Evolutionary conservation across 2,329 filamentous ascomycete species (phyloP).

Genomic region (Falciphora oryzae): DNA sequence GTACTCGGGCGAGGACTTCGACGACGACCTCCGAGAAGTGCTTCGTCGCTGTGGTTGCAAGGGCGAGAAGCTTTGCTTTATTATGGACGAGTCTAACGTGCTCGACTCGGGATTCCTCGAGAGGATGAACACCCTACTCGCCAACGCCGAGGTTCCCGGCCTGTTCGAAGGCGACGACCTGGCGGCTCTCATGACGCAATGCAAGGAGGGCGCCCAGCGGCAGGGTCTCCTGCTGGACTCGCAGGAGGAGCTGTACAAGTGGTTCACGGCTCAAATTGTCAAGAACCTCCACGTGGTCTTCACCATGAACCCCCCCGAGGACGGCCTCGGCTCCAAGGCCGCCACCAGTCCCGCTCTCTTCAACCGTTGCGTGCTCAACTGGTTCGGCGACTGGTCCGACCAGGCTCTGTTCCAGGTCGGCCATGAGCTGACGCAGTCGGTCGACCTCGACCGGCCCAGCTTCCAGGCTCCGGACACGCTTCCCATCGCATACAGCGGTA

Average conservation of each 20-base stretch:
- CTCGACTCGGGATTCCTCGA: constrained; percentile 98
- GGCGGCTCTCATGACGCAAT: constrained; percentile 97
- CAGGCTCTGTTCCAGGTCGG: constrained; percentile 98
- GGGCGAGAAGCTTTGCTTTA: constrained; percentile 99
- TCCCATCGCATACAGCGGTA: constrained; percentile 83
- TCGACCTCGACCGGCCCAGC: constrained; percentile 84
- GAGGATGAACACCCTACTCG: constrained; percentile 97
- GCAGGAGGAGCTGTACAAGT: constrained; percentile 99
- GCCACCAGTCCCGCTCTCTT: constrained; percentile 97
- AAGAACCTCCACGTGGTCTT: constrained; percentile 99
- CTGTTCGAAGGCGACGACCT: constrained; percentile 99
- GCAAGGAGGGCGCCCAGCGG: constrained; percentile 95
- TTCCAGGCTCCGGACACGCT: constrained; percentile 87
- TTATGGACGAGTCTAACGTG: constrained; percentile 99
- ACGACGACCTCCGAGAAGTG: constrained; percentile 92
- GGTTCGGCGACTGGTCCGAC: constrained; percentile 99
- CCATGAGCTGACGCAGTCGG: constrained; percentile 89
- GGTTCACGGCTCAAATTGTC: constrained; percentile 99
- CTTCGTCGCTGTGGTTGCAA: constrained; percentile 92
- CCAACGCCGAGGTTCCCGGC: constrained; percentile 98
- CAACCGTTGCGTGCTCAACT: constrained; percentile 99
- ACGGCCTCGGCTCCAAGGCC: constrained; percentile 89
- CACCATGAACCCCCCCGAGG: constrained; percentile 98
- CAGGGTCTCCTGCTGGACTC: constrained; percentile 94
- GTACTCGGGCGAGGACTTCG: constrained; percentile 97